Evolutionary conservation across 2,329 filamentous ascomycete species (phyloP), one percentile per base, ranked within the genome.

Genomic region (Cladophialophora psammophila): DNA sequence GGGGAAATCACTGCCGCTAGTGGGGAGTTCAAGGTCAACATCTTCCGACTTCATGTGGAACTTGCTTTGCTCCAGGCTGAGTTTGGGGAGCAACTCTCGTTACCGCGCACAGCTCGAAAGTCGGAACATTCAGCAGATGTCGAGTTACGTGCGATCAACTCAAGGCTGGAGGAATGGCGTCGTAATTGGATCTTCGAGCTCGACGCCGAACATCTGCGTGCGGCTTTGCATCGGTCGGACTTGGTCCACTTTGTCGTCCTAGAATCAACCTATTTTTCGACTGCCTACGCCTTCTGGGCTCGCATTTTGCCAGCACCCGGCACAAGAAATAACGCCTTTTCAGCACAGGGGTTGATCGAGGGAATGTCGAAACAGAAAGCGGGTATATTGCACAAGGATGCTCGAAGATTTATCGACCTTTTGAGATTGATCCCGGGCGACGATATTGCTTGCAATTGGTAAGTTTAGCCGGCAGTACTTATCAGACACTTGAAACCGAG

Each of bases 341-440:
- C 59, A 5, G 58, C 66, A 2, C 52, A 65, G 12, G 66, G 63
- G 32, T 35, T 69, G 34, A 48, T 52, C 8, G 57, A 62, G 42
- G 53, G 48, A 36, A 65, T 60, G 45, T 45, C 63, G 18, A 65
- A 56, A 26, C 50, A 50, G 45, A 54, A 56, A 45, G 35, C 36
- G 34, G 60, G 54, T n/a, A 45, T 58, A 5, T 26, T 63, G 13
- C 53, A 66, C 40, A 38, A 58, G 35, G 67, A 66, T 36, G 67
- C 67, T 8, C 56, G 60, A 18, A 50, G 60, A 2, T 96, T 93
- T 2, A 97, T 98, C 66, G 91, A 94, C 65, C 80, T 99, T 42
- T 88, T 98, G 68, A 96, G 95, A 78, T 97, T 97, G 77, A 92
- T 98, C 54, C 94, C 95, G 0, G 93, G 96, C 76, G 93, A 93